phyloP scores from a whole-genome alignment of 331 rosid species.

The Erythrophleum ivorense region DNA sequence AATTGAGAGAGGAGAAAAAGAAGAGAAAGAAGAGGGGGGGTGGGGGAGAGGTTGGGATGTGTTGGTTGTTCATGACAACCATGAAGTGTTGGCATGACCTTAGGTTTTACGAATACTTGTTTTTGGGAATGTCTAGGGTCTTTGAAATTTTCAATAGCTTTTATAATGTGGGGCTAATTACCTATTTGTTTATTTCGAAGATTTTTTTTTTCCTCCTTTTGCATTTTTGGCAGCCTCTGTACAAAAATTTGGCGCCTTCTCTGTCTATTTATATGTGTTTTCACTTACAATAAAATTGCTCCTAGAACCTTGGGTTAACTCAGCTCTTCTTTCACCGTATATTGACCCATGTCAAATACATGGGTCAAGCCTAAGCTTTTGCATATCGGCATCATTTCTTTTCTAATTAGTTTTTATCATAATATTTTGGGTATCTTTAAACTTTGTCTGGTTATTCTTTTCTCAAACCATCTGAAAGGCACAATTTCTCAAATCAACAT shows the following conservation, averaged over 20 bases:
- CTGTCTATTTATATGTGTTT: neutral
- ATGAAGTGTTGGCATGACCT: too few relatives aligned
- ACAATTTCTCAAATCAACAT: too few relatives aligned
- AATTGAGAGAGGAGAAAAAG: too few relatives aligned
- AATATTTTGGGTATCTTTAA: too few relatives aligned
- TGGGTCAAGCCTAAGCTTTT: neutral
- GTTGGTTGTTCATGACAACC: too few relatives aligned
- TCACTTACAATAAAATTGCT: slow-evolving; percentile 3
- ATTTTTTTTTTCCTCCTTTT: too few relatives aligned
- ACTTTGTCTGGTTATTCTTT: too few relatives aligned
- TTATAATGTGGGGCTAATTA: neutral
- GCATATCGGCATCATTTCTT: neutral
- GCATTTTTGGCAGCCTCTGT: neutral
- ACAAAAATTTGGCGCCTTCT: neutral
- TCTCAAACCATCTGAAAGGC: too few relatives aligned
- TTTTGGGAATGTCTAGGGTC: neutral
- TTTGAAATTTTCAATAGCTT: neutral
- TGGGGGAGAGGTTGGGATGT: too few relatives aligned
- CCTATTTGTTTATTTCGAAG: neutral
- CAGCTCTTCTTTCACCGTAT: neutral
- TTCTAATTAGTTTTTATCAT: too few relatives aligned
- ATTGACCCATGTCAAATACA: neutral
- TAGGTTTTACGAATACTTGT: neutral
- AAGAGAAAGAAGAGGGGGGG: too few relatives aligned
- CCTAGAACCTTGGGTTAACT: neutral